Base-by-base conservation (phyloP, 768 basidiomycete species). In the Brasilioporus rufonigricans region DNA sequence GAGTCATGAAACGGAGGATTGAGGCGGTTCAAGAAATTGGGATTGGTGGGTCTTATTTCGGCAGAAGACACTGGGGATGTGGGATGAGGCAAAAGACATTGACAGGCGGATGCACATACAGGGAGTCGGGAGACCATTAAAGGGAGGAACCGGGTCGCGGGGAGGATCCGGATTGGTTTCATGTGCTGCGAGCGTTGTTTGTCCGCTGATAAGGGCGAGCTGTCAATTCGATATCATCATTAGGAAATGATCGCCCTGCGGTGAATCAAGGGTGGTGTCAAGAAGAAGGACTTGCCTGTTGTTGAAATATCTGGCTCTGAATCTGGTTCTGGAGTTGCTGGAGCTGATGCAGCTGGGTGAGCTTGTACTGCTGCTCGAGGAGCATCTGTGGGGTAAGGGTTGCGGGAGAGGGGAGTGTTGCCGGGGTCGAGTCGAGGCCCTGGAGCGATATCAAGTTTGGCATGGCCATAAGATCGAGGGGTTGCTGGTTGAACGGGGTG, bases 251-350 rank as follows among this genome's bases (percentile, higher is more conserved):
- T 57, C 50, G 49, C 13, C 52, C 29, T 2, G 32, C 16, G 18
- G 29, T 12, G 39, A 56, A 55, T 49, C 44, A 38, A 50, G 48
- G 45, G 53, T 44, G 21, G 39, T 33, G 43, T 29, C 41, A 31
- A 10, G 36, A 29, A 26, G 38, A 51, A 48, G 52, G 48, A 66
- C 81, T 57, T 53, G 87, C 92, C 85, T 93, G 92, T 66, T 93
- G 91, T 64, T 93, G 91, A 55, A 93, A 89, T 56, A 92, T 89
- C 76, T 91, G 87, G 53, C 85, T 85, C 67, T 94, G 89, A 53
- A 92, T 89, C 73, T 91, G 87, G 55, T 87, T 85, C 65, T 94
- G 89, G 13, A 87, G 75, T 67, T 89, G 84, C 65, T 87, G 88
- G 10, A 89, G 75, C 67, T 88, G 85, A 57, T 88, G 91, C 4